Conservation (phyloP, 805 yeast species). For the Yarrowia divulgata region DNA sequence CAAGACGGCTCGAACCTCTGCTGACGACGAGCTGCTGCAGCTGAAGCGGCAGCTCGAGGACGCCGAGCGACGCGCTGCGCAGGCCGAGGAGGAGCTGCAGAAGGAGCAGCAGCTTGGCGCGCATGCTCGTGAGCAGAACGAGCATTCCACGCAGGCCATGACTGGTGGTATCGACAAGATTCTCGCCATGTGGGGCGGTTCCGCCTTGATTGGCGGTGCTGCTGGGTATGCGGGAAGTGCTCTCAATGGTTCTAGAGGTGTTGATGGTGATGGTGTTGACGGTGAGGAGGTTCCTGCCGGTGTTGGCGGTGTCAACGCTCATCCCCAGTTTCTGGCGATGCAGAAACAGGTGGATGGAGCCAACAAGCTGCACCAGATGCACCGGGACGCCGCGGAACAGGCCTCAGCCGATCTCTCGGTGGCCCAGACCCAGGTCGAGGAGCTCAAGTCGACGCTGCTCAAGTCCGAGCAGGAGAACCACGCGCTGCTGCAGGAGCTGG, state of each 20-base stretch:
- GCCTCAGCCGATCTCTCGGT: constrained; percentile 45
- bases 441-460: constrained; percentile 45
- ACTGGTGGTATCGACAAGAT: constrained; percentile 43
- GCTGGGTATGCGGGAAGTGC: constrained; percentile 21
- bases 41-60: constrained; percentile 42
- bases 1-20: constrained; percentile 40
- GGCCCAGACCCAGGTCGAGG: constrained; percentile 36
- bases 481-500: constrained; percentile 42
- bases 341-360: constrained; percentile 40
- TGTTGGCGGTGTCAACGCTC: constrained; percentile 32
- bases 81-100: constrained; percentile 43
- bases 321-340: constrained; percentile 40
- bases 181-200: constrained; percentile 46
- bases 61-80: constrained; percentile 38
- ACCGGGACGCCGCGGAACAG: constrained; percentile 47
- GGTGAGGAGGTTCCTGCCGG: constrained; percentile 24
- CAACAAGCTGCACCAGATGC: constrained; percentile 45
- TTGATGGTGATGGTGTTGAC: constrained; percentile 27
- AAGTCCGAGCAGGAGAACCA: constrained; percentile 40
- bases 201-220: constrained; percentile 40
- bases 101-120: constrained; percentile 42
- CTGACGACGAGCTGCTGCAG: constrained; percentile 42
- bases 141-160: constrained; percentile 44
- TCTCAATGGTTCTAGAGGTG: constrained; percentile 33
- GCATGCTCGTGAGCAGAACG: constrained; percentile 42